A percentile compares a stretch with the other conserved stretches of the same genome.
Conservation (phyloP, 768 basidiomycete genomes). For the Tulasnella sp. region DNA sequence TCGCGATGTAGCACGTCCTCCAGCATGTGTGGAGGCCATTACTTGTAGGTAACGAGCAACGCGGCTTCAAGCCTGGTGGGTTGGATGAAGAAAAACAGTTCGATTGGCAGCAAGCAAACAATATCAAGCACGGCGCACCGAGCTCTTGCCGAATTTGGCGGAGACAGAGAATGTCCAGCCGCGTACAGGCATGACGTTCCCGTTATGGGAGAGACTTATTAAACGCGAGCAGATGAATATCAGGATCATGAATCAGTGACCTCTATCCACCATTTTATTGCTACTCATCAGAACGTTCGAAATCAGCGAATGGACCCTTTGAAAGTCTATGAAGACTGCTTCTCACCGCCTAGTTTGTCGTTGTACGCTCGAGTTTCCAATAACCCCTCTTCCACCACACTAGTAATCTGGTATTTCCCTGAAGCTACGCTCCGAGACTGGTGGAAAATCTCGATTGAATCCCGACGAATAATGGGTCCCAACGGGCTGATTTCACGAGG, state of each 20-base stretch:
- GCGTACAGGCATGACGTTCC: background rate
- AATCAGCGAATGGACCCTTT: background rate
- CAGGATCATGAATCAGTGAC: background rate
- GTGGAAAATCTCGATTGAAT: background rate
- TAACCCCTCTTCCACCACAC: background rate
- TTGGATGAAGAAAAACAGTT: background rate
- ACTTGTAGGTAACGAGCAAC: conserved; percentile 4
- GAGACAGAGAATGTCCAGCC: background rate
- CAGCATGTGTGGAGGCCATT: background rate
- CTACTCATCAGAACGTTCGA: background rate
- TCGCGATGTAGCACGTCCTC: background rate
- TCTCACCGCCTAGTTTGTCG: background rate
- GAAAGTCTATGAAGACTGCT: background rate
- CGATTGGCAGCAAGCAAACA: background rate
- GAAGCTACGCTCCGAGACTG: background rate
- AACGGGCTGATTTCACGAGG: background rate
- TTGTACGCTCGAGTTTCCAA: background rate
- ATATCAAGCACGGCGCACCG: background rate
- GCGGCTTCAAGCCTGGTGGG: conserved; percentile 16
- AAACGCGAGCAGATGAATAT: background rate
- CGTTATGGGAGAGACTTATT: background rate
- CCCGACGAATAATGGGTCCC: background rate
- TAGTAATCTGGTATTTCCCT: background rate
- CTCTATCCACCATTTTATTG: background rate
- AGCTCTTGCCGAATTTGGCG: background rate